Base-by-base conservation (phyloP, 2,329 filamentous ascomycete species). In the Rhynchosporium agropyri region DNA sequence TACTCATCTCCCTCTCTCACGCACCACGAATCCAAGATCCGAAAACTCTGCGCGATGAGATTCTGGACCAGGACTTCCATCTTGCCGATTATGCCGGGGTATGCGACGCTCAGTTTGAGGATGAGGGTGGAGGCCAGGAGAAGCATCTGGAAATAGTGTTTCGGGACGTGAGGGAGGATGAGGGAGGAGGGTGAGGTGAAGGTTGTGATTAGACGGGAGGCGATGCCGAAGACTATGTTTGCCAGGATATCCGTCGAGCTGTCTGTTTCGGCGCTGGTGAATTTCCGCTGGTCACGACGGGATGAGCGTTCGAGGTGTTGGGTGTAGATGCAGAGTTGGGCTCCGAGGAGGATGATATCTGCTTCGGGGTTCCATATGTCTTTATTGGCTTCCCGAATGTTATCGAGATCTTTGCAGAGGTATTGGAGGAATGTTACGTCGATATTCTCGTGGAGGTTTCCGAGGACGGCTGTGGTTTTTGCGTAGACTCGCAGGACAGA, bases 391-490 rank as follows among this genome's bases (percentile, higher is more conserved):
- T 64, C 60, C 13, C 54, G 42, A 10, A 62, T 4, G 20, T 12
- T 57, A 12, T 63, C 62, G 6, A 66, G 46, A 42, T 66, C 62
- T 36, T 56, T 60, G 40, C 60, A 64, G 7, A 64, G 45, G n/a
- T 46, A 50, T 20, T 58, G 58, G 7, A 64, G 46, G 28, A 64
- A 59, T 10, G 58, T 42, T 9, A 29, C 45, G 55, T 62, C 50
- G 20, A 53, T 36, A 4, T 63, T 48, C 13, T 53, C 45, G 7
- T 50, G 36, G n/a, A 67, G 29, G n/a, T 57, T 54, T 15, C 51
- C 51, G 9, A 54, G 51, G 9, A 54, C 36, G 12, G 51, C 26
- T 15, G 51, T 54, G 8, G 36, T 54, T 54, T 54, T 54, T 20
- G 51, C 51, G 20, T 54, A 54, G 26, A 54, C 7, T 8, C n/a